Percentiles rank a stretch among this genome's conserved stretches.
Conservation (phyloP, 2,329 filamentous ascomycete genomes). For the Neofusicoccum cordaticola region DNA sequence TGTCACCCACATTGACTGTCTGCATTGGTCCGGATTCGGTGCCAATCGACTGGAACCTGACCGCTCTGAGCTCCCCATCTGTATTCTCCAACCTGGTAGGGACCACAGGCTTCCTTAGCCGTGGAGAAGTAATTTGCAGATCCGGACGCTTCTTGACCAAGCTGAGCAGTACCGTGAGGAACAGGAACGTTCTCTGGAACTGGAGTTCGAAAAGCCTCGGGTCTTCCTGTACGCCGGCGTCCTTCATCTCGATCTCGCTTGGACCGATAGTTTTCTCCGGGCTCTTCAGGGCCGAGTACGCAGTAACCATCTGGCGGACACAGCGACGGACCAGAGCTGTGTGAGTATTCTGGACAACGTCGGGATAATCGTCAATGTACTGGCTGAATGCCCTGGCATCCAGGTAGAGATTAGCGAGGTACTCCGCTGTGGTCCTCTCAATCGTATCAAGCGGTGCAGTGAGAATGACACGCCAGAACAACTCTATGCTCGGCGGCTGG, state of each 20-base stretch:
- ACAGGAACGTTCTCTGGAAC: slow-evolving; percentile 33
- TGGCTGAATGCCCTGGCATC: slow-evolving; percentile 30
- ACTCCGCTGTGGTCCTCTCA: slow-evolving; percentile 65
- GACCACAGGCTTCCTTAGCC: slow-evolving; percentile 25
- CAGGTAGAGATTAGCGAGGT: slow-evolving; percentile 73
- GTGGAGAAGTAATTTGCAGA: background rate
- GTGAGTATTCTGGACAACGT: slow-evolving; percentile 56
- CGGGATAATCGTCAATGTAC: background rate
- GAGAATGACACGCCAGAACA: slow-evolving; percentile 81
- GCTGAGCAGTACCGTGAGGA: slow-evolving; percentile 31
- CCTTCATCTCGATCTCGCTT: slow-evolving; percentile 4
- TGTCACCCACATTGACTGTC: slow-evolving; percentile 63
- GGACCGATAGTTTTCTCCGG: background rate
- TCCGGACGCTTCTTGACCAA: background rate
- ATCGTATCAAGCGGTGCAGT: slow-evolving; percentile 64
- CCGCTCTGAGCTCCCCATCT: slow-evolving; percentile 62
- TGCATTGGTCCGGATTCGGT: slow-evolving; percentile 58
- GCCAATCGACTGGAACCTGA: slow-evolving; percentile 74
- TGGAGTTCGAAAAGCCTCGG: slow-evolving; percentile 22
- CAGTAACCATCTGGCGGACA: slow-evolving; percentile 47
- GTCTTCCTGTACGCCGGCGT: background rate
- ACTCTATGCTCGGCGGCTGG: slow-evolving; percentile 58
- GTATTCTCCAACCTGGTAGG: slow-evolving; percentile 53
- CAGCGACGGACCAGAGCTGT: slow-evolving; percentile 71
- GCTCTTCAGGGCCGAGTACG: background rate